Percentiles rank a stretch among this genome's conserved stretches.
phyloP scores from a whole-genome alignment of 2,329 filamentous ascomycete genomes.

The Neospermospora avenae region DNA sequence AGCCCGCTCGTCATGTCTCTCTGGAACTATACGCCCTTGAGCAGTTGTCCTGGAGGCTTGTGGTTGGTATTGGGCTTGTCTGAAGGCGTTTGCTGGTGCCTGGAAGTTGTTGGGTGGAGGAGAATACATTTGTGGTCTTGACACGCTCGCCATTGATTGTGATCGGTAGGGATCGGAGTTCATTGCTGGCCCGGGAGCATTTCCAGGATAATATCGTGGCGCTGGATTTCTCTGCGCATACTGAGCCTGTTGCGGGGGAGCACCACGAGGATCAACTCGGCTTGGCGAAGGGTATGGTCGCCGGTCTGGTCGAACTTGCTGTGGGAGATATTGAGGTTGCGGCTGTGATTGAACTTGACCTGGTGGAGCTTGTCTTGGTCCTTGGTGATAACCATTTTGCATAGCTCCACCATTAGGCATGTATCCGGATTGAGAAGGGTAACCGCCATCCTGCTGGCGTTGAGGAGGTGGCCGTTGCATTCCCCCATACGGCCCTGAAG shows the following conservation, averaged over 20 bases:
- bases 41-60: constrained; percentile 75
- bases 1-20: constrained; percentile 85
- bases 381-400: constrained; percentile 50
- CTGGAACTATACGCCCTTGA: constrained; percentile 86
- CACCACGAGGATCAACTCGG: constrained; percentile 36
- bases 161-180: constrained; percentile 86
- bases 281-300: constrained; percentile 69
- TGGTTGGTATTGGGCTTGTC: constrained; percentile 70
- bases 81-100: constrained; percentile 71
- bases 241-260: constrained; percentile 40
- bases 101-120: constrained; percentile 59
- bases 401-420: constrained; percentile 36
- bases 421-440: constrained; percentile 24
- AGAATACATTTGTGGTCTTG: constrained; percentile 70
- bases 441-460: constrained; percentile 44
- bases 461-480: constrained; percentile 65
- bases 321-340: constrained; percentile 56
- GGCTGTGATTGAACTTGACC: constrained; percentile 41
- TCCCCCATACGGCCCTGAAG: constrained; percentile 40
- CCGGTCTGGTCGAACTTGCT: constrained; percentile 59
- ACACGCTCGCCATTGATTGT: constrained; percentile 80
- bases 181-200: constrained; percentile 61
- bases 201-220: constrained; percentile 53
- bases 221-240: constrained; percentile 46
- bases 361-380: constrained; percentile 37